phyloP scores from a whole-genome alignment of 805 yeast genomes.

The Maudiozyma serrabonitensis region DNA sequence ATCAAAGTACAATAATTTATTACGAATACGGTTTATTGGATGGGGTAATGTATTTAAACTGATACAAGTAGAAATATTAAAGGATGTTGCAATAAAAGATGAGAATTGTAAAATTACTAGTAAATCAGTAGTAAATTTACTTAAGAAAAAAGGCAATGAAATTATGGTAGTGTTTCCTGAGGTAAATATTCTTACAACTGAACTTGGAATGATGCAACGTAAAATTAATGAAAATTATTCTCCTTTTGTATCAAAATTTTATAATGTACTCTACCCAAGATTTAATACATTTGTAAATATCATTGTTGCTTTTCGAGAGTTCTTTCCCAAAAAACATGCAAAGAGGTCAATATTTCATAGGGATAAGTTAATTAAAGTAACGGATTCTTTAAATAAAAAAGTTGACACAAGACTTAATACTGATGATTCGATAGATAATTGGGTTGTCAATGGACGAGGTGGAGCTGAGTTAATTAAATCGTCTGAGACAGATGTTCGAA shows the following conservation, averaged over 20 bases:
- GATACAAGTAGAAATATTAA: slow-evolving; percentile 43
- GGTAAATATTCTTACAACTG: slow-evolving; percentile 57
- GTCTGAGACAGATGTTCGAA: not conserved
- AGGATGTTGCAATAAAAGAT: slow-evolving; percentile 44
- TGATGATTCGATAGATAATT: too few species aligned
- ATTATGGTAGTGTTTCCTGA: slow-evolving; percentile 81
- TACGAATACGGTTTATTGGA: slow-evolving; percentile 45
- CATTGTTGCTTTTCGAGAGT: slow-evolving; percentile 26
- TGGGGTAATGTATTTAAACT: slow-evolving; percentile 62
- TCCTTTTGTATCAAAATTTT: slow-evolving; percentile 46
- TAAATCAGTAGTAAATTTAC: slow-evolving; percentile 21
- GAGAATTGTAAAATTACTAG: slow-evolving; percentile 50
- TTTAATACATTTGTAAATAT: slow-evolving; percentile 48
- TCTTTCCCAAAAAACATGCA: not conserved
- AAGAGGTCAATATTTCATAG: not conserved
- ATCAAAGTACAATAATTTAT: slow-evolving; percentile 25
- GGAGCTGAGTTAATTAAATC: too few species aligned
- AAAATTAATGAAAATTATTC: slow-evolving; percentile 41
- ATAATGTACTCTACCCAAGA: slow-evolving; percentile 68
- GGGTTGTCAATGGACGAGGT: too few species aligned
- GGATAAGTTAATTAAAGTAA: not conserved
- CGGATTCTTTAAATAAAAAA: not conserved
- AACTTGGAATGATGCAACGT: slow-evolving; percentile 39
- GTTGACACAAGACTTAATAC: not conserved
- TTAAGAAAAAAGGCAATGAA: slow-evolving; percentile 31